These are phyloP conservation scores for Fusarium austroafricanum DNA, from an alignment of 2,329 filamentous ascomycete species.

Conservation along the genomic window DNA sequence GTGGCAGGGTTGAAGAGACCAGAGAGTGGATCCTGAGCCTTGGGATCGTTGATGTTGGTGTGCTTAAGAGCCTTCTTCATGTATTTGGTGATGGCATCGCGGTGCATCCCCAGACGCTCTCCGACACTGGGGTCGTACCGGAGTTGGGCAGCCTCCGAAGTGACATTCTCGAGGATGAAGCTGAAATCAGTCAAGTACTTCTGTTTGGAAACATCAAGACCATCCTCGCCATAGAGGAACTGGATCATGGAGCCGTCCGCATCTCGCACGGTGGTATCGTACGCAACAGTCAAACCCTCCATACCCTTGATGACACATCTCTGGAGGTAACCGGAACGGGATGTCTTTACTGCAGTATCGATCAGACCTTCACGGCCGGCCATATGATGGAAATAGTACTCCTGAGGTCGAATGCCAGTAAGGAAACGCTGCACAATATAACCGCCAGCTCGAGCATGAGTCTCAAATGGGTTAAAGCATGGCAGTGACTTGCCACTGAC, in stretches of 20 bases:
- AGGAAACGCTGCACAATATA: slow-evolving; percentile 97
- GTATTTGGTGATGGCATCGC: slow-evolving; percentile 74
- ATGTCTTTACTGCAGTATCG: slow-evolving; percentile 98
- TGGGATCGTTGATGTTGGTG: slow-evolving; percentile 65
- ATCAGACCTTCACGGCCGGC: slow-evolving; percentile 97
- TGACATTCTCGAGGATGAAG: slow-evolving; percentile 88
- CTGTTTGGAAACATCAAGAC: slow-evolving; percentile 92
- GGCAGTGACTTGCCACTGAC: slow-evolving; percentile 96
- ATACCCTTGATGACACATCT: slow-evolving; percentile 98
- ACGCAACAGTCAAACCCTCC: slow-evolving; percentile 92
- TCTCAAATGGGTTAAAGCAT: slow-evolving; percentile 93
- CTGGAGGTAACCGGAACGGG: slow-evolving; percentile 94
- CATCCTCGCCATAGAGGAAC: slow-evolving; percentile 97
- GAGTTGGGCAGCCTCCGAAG: slow-evolving; percentile 81
- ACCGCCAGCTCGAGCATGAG: slow-evolving; percentile 87
- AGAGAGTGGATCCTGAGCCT: slow-evolving; percentile 79
- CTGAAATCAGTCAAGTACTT: slow-evolving; percentile 91
- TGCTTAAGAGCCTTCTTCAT: slow-evolving; percentile 86
- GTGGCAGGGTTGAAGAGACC: slow-evolving; percentile 79
- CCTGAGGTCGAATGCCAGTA: slow-evolving; percentile 95
- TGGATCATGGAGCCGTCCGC: slow-evolving; percentile 93
- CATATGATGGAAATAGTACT: slow-evolving; percentile 99
- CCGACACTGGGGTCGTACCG: slow-evolving; percentile 68
- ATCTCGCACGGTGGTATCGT: slow-evolving; percentile 94
- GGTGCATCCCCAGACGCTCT: slow-evolving; percentile 61